phyloP scores from a whole-genome alignment of 2,329 filamentous ascomycete species.

The Arthroderma uncinatum region DNA sequence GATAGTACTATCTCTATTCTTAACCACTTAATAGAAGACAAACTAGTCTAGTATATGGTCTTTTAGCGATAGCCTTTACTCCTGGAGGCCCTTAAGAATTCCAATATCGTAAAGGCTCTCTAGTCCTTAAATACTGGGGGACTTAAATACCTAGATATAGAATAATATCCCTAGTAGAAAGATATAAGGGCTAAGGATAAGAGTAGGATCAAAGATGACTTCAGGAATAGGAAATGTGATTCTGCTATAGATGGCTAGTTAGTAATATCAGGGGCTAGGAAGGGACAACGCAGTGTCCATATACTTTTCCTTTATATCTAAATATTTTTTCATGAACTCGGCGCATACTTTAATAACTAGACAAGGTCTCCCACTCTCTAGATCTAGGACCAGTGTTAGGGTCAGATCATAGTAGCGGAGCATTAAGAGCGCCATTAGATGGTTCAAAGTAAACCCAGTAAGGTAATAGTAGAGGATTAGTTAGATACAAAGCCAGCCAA shows the following conservation, averaged over 20 bases:
- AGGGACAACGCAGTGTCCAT: background rate
- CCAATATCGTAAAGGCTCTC: slow-evolving; percentile 14
- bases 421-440: slow-evolving; percentile 10
- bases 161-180: slow-evolving; percentile 15
- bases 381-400: slow-evolving; percentile 8
- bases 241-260: slow-evolving; percentile 9
- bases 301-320: slow-evolving; percentile 13
- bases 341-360: slow-evolving; percentile 10
- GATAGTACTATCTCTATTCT: slow-evolving; percentile 15
- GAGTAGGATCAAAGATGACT: slow-evolving; percentile 17
- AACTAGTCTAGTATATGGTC: slow-evolving; percentile 11
- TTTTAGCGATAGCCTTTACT: slow-evolving; percentile 10
- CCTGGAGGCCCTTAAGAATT: slow-evolving; percentile 11
- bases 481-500: slow-evolving; percentile 15
- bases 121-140: slow-evolving; percentile 8
- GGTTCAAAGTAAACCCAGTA: slow-evolving; percentile 14
- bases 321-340: slow-evolving; percentile 12
- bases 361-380: background rate
- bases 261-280: background rate
- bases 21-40: slow-evolving; percentile 18
- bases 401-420: slow-evolving; percentile 15
- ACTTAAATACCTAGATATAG: slow-evolving; percentile 14
- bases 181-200: slow-evolving; percentile 16
- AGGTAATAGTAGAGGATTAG: slow-evolving; percentile 16
- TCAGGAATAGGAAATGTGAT: slow-evolving; percentile 18